phyloP scores from a whole-genome alignment of 2,329 filamentous ascomycete genomes.

The Torrubiella hemipterigena region DNA sequence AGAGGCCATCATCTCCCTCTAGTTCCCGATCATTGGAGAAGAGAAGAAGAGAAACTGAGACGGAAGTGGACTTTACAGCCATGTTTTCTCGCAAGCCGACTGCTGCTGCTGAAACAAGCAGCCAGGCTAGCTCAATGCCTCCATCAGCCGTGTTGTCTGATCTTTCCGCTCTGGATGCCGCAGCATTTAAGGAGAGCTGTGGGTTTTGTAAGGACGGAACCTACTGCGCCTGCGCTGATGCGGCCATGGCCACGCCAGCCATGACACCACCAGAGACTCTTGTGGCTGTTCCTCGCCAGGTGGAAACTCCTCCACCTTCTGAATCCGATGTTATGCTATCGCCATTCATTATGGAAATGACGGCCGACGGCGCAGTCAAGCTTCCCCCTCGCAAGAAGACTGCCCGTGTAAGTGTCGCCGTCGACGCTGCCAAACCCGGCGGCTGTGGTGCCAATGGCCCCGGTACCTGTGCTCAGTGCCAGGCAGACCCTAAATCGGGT shows the following conservation, averaged over 20 bases:
- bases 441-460: slow-evolving; percentile 57
- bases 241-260: slow-evolving; percentile 26
- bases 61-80: slow-evolving; percentile 65
- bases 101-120: too few relatives aligned
- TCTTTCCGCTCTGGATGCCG: slow-evolving; percentile 19
- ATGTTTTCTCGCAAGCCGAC: slow-evolving; percentile 46
- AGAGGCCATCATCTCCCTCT: slow-evolving; percentile 37
- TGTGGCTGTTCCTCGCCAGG: slow-evolving; percentile 32
- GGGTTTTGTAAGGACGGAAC: slow-evolving; percentile 76
- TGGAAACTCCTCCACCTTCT: slow-evolving; percentile 44
- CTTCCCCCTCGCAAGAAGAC: slow-evolving; percentile 32
- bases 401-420: slow-evolving; percentile 10
- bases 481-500: slow-evolving; percentile 65
- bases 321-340: slow-evolving; percentile 46
- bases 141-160: slow-evolving; percentile 22
- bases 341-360: slow-evolving; percentile 45
- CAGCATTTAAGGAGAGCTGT: slow-evolving; percentile 54
- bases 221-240: slow-evolving; percentile 70
- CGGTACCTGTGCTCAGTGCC: slow-evolving; percentile 68
- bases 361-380: slow-evolving; percentile 48
- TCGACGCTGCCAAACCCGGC: slow-evolving; percentile 10
- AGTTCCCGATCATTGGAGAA: slow-evolving; percentile 36
- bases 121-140: slow-evolving; percentile 12
- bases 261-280: slow-evolving; percentile 27
- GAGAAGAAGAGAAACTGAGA: slow-evolving; percentile 35